A percentile compares a stretch with the other conserved stretches of the same genome.
Evolutionary conservation across 2,329 filamentous ascomycete species (phyloP).

Genomic region (Seiridium unicorne): DNA sequence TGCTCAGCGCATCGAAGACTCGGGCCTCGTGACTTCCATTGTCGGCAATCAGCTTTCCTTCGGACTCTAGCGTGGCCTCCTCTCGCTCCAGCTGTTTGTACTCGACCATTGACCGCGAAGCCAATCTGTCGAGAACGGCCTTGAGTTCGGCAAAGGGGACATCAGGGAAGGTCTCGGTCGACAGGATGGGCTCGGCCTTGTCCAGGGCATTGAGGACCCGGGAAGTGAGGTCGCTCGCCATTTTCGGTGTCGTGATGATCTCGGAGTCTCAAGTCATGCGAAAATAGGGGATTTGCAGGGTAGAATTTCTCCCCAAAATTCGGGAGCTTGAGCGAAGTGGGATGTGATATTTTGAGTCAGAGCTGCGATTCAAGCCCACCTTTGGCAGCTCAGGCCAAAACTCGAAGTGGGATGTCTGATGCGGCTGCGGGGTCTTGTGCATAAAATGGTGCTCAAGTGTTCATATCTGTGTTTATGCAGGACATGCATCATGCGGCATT

Average conservation of each 20-base stretch:
- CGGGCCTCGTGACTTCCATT: constrained; percentile 81
- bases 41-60: constrained; percentile 69
- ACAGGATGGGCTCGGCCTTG: constrained; percentile 63
- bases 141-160: constrained; percentile 71
- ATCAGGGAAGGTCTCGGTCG: constrained; percentile 67
- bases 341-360: constrained; percentile 7
- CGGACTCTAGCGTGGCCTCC: constrained; percentile 71
- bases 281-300: neutral
- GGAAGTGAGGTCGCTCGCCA: constrained; percentile 60
- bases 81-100: constrained; percentile 84
- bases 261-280: neutral
- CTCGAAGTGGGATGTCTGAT: constrained; percentile 8
- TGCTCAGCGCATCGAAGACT: constrained; percentile 72
- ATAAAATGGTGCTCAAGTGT: neutral
- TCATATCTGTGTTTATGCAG: neutral
- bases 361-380: neutral
- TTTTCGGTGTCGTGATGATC: constrained; percentile 21
- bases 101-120: constrained; percentile 79
- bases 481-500: too few species aligned
- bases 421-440: neutral
- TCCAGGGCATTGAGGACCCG: constrained; percentile 66
- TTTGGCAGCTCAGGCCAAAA: constrained; percentile 1
- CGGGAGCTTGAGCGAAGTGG: neutral
- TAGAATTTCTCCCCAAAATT: constrained; percentile 1
- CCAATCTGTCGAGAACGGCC: constrained; percentile 81